These are phyloP conservation scores for Fonsecaea nubica DNA, from an alignment of 2,329 filamentous ascomycete genomes.

Conservation along the genomic window DNA sequence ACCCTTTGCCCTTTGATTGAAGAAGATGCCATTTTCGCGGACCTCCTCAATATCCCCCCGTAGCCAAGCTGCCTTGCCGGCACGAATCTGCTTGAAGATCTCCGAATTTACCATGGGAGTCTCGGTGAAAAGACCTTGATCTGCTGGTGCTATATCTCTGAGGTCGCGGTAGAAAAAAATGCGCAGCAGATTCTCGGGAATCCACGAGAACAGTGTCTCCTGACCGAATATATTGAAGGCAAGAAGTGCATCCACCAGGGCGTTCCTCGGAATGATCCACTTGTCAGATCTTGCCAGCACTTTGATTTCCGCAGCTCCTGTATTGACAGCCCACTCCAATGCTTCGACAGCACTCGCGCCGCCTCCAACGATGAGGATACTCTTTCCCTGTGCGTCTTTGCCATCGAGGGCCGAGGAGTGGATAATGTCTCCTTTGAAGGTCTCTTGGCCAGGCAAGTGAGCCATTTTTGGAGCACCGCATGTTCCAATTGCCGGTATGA, in stretches of 20 bases:
- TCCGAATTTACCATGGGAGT: conserved; percentile 89
- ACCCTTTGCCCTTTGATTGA: conserved; percentile 74
- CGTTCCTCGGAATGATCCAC: conserved; percentile 85
- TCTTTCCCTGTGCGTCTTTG: conserved; percentile 74
- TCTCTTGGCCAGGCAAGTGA: conserved; percentile 70
- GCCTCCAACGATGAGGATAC: conserved; percentile 76
- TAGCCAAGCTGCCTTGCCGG: conserved; percentile 76
- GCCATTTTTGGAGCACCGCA: conserved; percentile 81
- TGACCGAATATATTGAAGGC: conserved; percentile 79
- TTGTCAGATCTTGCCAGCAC: conserved; percentile 81
- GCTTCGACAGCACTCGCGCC: conserved; percentile 83
- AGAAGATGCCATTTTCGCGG: conserved; percentile 67
- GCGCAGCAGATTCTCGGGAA: conserved; percentile 76
- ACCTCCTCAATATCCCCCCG: conserved; percentile 78
- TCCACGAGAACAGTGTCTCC: conserved; percentile 76
- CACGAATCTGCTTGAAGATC: conserved; percentile 75
- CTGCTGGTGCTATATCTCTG: conserved; percentile 71
- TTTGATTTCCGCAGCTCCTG: conserved; percentile 70
- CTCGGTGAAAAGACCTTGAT: conserved; percentile 77
- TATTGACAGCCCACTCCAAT: conserved; percentile 75
- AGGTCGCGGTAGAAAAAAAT: conserved; percentile 85
- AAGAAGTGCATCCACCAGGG: conserved; percentile 74
- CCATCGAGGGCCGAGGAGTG: conserved; percentile 79
- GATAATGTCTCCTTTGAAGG: conserved; percentile 73
- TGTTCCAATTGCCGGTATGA: conserved; percentile 79